These are phyloP conservation scores for Candida broadrunensis DNA, from an alignment of 805 yeast species.

Conservation along the genomic window DNA sequence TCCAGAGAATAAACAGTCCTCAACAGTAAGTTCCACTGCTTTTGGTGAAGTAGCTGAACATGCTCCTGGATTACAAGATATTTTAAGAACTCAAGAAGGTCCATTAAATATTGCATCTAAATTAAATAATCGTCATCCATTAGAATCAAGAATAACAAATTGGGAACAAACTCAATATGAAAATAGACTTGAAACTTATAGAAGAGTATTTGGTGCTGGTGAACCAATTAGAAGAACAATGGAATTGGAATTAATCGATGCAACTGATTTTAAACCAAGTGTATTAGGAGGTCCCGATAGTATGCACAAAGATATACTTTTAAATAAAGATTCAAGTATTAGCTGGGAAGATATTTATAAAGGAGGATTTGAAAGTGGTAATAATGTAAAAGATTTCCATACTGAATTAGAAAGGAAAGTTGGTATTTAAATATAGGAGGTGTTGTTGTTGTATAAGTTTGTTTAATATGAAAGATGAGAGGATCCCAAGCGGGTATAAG, in stretches of 20 bases:
- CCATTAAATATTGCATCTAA: constrained; percentile 58
- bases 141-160: constrained; percentile 67
- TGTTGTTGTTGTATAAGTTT: no score
- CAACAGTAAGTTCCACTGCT: constrained; percentile 49
- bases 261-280: constrained; percentile 67
- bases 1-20: constrained; percentile 48
- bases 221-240: constrained; percentile 90
- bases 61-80: constrained; percentile 70
- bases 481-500: no score
- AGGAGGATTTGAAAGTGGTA: constrained; percentile 46
- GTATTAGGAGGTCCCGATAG: constrained; percentile 56
- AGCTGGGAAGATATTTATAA: constrained; percentile 95
- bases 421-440: constrained; percentile 51
- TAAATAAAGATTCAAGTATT: constrained; percentile 70
- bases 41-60: constrained; percentile 59
- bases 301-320: constrained; percentile 72
- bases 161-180: constrained; percentile 81
- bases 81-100: constrained; percentile 63
- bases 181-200: constrained; percentile 69
- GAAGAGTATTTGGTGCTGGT: constrained; percentile 86
- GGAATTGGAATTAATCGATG: constrained; percentile 76
- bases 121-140: constrained; percentile 79
- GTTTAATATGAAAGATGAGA: no score
- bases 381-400: constrained; percentile 56
- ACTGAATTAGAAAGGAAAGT: constrained; percentile 66